Percentiles rank a stretch among this genome's conserved stretches.
phyloP scores from a whole-genome alignment of 192 early-diverging fungal species.

The Diversispora epigaea region DNA sequence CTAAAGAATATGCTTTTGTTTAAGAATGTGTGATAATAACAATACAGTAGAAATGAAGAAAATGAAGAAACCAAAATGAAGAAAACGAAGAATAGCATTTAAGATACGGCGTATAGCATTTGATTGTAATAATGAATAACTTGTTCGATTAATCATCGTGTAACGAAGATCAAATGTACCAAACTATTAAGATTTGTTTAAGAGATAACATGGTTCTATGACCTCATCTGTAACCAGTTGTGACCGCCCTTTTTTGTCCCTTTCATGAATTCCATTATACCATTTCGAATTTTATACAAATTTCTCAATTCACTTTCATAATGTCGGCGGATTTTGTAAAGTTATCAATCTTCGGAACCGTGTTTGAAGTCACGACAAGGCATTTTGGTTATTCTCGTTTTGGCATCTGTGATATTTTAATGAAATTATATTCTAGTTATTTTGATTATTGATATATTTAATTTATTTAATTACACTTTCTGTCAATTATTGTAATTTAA shows the following conservation, averaged over 20 bases:
- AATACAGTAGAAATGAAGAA: too few species aligned
- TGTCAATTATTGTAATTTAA: neutral
- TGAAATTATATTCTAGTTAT: neutral
- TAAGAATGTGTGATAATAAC: too few species aligned
- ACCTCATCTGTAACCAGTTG: neutral
- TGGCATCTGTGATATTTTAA: neutral
- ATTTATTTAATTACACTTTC: neutral
- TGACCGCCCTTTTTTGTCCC: neutral
- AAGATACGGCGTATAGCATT: too few species aligned
- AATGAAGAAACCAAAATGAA: too few species aligned
- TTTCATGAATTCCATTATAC: neutral
- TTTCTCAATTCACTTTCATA: neutral
- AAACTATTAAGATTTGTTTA: too few species aligned
- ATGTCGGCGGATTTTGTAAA: constrained; percentile 56
- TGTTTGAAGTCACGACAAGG: constrained; percentile 80
- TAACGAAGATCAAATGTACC: too few species aligned
- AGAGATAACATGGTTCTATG: neutral
- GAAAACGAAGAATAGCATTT: too few species aligned
- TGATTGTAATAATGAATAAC: too few species aligned
- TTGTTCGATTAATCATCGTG: too few species aligned
- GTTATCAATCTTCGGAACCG: constrained; percentile 79
- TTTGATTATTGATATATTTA: neutral
- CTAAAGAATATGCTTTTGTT: too few species aligned
- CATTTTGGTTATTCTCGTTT: constrained; percentile 5
- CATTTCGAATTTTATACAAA: neutral